Base-by-base conservation (phyloP, 306 rosid genomes). In the Datisca glomerata region DNA sequence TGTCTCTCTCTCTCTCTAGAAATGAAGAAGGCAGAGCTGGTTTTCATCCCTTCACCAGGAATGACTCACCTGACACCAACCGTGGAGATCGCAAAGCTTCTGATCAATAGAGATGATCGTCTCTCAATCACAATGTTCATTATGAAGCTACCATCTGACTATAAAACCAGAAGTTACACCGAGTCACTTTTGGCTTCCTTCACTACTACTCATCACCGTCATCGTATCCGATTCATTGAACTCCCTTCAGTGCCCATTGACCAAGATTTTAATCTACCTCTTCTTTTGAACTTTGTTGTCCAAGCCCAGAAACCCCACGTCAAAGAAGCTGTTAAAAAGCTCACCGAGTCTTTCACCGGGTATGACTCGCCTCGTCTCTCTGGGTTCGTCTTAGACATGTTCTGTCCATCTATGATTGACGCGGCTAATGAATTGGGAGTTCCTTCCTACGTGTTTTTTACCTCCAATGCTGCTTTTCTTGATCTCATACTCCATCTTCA, bases 31-130 rank as follows among this genome's bases (percentile, higher is more conserved):
- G 46, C 15, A 8, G 46, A 45, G 19, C 31, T 56, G 18, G 53
- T 45, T 10, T 56, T 56, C 22, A 18, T 57, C 47, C 47, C 62
- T 3, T 17, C 38, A 3, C 53, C 39, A 2, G 62, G 53, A 0
- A 32, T 33, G 7, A 36, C 57, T 39, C 66, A 60, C 41, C 59
- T 60, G 1, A 19, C 27, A 1, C 21, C 59, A 17, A 28, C 42
- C 2, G 37, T 60, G 4, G 55, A 53, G 36, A 14, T 45, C 15
- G 66, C 66, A 19, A 60, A 51, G 38, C 66, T 61, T 51, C 40
- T 45, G 12, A 41, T 53, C 10, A 18, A 35, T 38, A 45, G 61
- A 12, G 44, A 53, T 45, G 23, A 39, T 10, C 27, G 15, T 5
- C 47, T 61, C 12, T 39, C 12, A 49, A 21, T 53, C 22, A 39